phyloP scores from a whole-genome alignment of 2,329 filamentous ascomycete genomes.

The Aureobasidium sp. region DNA sequence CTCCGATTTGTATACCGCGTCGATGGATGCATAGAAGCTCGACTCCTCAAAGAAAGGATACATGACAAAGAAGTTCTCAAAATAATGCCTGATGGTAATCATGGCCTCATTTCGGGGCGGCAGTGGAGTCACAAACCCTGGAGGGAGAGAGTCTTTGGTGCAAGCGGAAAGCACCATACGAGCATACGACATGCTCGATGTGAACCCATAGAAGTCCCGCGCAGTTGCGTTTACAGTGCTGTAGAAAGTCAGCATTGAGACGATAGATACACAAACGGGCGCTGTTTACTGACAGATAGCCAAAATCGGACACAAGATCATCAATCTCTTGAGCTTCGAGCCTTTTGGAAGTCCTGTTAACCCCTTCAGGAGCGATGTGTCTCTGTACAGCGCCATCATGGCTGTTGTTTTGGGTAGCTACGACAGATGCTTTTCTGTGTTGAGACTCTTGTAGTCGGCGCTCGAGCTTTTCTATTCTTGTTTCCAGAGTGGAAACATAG shows the following conservation, averaged over 20 bases:
- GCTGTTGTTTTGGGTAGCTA: constrained; percentile 50
- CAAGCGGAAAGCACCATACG: constrained; percentile 79
- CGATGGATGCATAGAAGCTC: constrained; percentile 65
- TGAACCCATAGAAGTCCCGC: constrained; percentile 83
- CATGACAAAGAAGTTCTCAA: constrained; percentile 70
- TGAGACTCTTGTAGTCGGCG: constrained; percentile 58
- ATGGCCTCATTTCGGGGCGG: constrained; percentile 63
- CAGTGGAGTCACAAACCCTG: constrained; percentile 50
- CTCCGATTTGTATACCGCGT: constrained; percentile 57
- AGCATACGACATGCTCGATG: constrained; percentile 85
- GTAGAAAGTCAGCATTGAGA: constrained; percentile 11
- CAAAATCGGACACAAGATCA: constrained; percentile 87
- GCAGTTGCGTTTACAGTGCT: constrained; percentile 93
- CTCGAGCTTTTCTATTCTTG: constrained; percentile 81
- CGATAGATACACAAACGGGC: background rate
- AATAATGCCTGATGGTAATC: constrained; percentile 70
- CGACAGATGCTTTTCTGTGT: constrained; percentile 62
- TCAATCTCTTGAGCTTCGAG: constrained; percentile 82
- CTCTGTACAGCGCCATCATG: background rate
- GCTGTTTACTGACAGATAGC: constrained; percentile 59
- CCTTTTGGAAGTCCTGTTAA: constrained; percentile 36
- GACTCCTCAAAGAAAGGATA: constrained; percentile 80
- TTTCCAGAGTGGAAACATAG: constrained; percentile 92
- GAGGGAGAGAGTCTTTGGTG: constrained; percentile 62
- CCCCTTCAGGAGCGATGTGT: background rate